A percentile compares a stretch with the other conserved stretches of the same genome.
Evolutionary conservation across 345 rosid genomes (phyloP).

Genomic region (Lepidium aucheri): DNA sequence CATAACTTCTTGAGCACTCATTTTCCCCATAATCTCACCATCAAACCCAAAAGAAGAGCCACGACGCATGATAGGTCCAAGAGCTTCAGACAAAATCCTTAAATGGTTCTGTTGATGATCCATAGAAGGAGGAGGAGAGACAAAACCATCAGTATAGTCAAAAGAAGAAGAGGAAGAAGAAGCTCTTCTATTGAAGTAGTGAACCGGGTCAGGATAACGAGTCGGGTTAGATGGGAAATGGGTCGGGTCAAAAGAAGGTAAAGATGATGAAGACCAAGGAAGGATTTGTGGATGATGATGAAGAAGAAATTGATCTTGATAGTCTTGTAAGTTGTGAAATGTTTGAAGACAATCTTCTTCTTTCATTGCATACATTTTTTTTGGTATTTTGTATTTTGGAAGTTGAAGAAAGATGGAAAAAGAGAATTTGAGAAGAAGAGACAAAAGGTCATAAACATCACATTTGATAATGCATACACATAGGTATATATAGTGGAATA

Average conservation of each 20-base stretch:
- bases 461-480: conserved; percentile 21
- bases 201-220: conserved; percentile 56
- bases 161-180: conserved; percentile 27
- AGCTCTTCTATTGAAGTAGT: conserved; percentile 64
- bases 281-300: conserved; percentile 40
- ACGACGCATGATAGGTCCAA: conserved; percentile 59
- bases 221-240: conserved; percentile 29
- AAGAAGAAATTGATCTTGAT: conserved; percentile 57
- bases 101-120: conserved; percentile 53
- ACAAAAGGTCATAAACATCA: conserved; percentile 33
- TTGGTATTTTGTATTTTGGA: not conserved
- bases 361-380: conserved; percentile 51
- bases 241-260: conserved; percentile 25
- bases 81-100: conserved; percentile 66
- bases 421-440: conserved; percentile 15
- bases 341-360: conserved; percentile 69
- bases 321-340: conserved; percentile 49
- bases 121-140: conserved; percentile 31
- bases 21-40: conserved; percentile 60
- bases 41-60: conserved; percentile 67
- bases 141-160: conserved; percentile 18
- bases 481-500: conserved; percentile 19
- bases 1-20: conserved; percentile 93
- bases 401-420: not conserved
- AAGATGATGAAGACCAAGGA: conserved; percentile 17